Conservation (phyloP, 768 basidiomycete genomes). For the Pleurotus ostreatus region DNA sequence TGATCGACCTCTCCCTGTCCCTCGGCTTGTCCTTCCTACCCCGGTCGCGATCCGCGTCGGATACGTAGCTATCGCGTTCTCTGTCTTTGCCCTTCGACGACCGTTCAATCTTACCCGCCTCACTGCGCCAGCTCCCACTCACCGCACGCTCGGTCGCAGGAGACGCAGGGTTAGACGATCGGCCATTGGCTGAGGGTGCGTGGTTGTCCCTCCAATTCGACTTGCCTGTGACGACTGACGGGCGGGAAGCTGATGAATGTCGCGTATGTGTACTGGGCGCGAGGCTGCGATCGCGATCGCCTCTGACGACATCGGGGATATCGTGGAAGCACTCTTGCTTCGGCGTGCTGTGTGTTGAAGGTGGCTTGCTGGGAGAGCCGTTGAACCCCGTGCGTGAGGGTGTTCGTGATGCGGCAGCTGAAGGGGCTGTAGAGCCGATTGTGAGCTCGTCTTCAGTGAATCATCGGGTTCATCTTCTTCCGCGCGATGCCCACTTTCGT, state of each 20-base stretch:
- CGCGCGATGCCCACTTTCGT: conserved; percentile 69
- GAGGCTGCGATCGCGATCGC: conserved; percentile 8
- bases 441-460: conserved; percentile 59
- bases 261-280: neutral
- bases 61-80: conserved; percentile 15
- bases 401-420: conserved; percentile 48
- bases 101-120: conserved; percentile 15
- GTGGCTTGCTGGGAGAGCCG: conserved; percentile 18
- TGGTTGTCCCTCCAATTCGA: neutral
- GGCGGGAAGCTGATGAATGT: conserved; percentile 2
- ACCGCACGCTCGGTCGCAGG: conserved; percentile 12
- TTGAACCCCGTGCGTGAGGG: conserved; percentile 37
- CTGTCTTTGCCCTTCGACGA: conserved; percentile 24
- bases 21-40: conserved; percentile 14
- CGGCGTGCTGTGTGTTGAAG: conserved; percentile 15
- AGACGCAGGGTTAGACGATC: conserved; percentile 11
- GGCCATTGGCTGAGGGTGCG: conserved; percentile 5
- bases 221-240: neutral
- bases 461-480: conserved; percentile 71
- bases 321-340: conserved; percentile 9
- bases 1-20: conserved; percentile 20
- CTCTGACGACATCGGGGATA: neutral
- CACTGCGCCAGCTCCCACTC: conserved; percentile 14
- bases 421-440: conserved; percentile 30
- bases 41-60: conserved; percentile 18